Evolutionary conservation across 805 yeast species (phyloP), one percentile per base, ranked within the genome.

Genomic region (Monosporozyma unispora): DNA sequence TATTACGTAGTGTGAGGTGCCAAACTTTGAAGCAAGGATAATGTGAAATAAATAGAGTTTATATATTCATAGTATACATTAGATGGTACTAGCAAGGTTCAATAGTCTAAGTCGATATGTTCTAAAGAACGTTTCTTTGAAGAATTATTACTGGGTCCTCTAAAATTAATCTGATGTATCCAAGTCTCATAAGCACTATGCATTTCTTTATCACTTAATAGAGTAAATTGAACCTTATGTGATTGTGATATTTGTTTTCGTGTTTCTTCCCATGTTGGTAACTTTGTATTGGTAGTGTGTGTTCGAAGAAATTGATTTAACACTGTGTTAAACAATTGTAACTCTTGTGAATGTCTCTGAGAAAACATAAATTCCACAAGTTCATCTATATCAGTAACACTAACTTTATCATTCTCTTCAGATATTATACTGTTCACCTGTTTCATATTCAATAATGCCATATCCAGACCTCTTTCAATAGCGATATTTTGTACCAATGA

Each of bases 401-500:
- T 18, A 18, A 18, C 8, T 22, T 7, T 37, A 8, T 18, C 4
- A 8, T 16, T 10, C 3, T 37, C 14, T 10, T 16, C 40, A 5
- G 16, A 3, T 37, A 37, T 18, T 5, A 37, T 18, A 9, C 18
- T 14, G 8, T 18, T 10, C n/a, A 39, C 9, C 22, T 39, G 42
- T 39, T 35, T 35, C 39, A 9, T 35, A 18, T 10, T 21, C 27
- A 21, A 4, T 39, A 8, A 3, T 3, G 25, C 10, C 7, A 39
- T 14, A 39, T 39, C 42, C 2, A 39, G 3, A 8, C n/a, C 7
- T 12, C 16, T 39, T 14, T 39, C 42, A 39, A 39, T 39, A 6
- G 82, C 56, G 5, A 75, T 62, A 53, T 76, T 81, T 46, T 77
- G 76, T 1, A 81, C 76, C 40, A 82, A 64, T 47, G 82, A 87